phyloP scores from a whole-genome alignment of 108 stramenopile species.

The Fragilaria radians region DNA sequence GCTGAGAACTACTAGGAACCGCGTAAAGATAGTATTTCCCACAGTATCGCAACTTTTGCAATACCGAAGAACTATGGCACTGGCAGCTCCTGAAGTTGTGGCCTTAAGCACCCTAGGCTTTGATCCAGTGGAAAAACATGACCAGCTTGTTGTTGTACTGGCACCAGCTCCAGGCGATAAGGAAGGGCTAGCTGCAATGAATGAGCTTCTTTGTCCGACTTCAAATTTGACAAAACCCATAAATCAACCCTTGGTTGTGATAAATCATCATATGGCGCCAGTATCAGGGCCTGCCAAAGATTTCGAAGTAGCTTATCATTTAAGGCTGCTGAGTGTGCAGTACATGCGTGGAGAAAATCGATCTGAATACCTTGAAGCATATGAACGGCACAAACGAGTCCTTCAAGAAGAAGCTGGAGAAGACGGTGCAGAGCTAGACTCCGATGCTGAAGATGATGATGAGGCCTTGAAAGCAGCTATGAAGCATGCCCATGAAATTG shows the following conservation, averaged over 20 bases:
- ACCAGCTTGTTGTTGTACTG: conserved; percentile 78
- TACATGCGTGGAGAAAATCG: conserved; percentile 66
- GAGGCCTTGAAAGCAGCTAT: conserved; percentile 73
- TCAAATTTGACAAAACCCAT: conserved; percentile 16
- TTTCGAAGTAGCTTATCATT: conserved; percentile 77
- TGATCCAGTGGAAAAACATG: conserved; percentile 71
- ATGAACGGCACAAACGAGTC: conserved; percentile 8
- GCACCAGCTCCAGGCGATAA: conserved; percentile 80
- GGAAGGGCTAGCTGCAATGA: conserved; percentile 60
- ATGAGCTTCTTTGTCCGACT: conserved; percentile 49
- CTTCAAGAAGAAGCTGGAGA: conserved; percentile 8
- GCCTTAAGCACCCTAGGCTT: conserved; percentile 79
- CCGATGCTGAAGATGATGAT: conserved; percentile 36
- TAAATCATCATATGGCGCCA: conserved; percentile 87
- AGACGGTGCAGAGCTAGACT: conserved; percentile 9
- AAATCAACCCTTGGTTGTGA: conserved; percentile 62
- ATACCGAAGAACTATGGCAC: conserved; percentile 73
- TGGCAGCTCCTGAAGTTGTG: conserved; percentile 82
- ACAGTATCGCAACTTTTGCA: conserved; percentile 77
- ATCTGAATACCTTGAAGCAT: conserved; percentile 37
- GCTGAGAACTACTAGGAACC: conserved; percentile 47
- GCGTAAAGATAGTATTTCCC: conserved; percentile 87
- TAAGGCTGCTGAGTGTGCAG: conserved; percentile 76
- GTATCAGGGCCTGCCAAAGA: conserved; percentile 43
- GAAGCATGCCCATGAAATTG: conserved; percentile 71